phyloP scores from a whole-genome alignment of 2,329 filamentous ascomycete species.

The Xylaria sp. region DNA sequence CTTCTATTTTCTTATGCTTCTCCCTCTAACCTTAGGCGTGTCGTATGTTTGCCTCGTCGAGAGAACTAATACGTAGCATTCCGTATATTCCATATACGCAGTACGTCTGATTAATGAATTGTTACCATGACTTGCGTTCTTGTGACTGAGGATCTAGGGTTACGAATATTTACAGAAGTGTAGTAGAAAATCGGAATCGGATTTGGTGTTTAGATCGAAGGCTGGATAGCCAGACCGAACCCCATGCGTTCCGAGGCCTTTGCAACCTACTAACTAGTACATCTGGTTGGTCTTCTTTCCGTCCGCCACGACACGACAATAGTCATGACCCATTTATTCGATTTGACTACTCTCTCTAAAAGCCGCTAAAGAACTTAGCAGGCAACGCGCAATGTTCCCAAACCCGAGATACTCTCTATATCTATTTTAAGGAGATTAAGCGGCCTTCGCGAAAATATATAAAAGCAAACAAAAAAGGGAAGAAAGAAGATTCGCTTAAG shows the following conservation, averaged over 20 bases:
- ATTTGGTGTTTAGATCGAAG: not conserved
- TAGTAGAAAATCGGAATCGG: not conserved
- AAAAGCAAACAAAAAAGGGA: too few relatives aligned
- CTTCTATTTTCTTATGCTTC: not conserved
- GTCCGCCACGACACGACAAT: too few relatives aligned
- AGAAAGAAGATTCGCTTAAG: conserved; percentile 7
- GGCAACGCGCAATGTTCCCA: not conserved
- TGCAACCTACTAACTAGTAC: not conserved
- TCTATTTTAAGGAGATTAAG: too few relatives aligned
- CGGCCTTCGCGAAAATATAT: too few relatives aligned
- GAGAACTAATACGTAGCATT: too few relatives aligned
- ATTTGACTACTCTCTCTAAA: not conserved
- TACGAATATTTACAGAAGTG: not conserved
- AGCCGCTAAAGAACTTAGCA: not conserved
- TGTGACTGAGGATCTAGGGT: not conserved
- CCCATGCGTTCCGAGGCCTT: not conserved
- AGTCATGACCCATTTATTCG: too few relatives aligned
- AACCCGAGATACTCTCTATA: not conserved
- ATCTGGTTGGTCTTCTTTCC: too few relatives aligned
- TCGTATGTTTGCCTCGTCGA: not conserved
- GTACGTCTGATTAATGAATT: too few relatives aligned
- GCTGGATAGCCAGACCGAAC: not conserved
- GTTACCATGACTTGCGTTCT: too few relatives aligned
- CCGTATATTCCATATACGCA: not conserved
- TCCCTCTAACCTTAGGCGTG: not conserved